Percentiles rank a stretch among this genome's conserved stretches.
These are phyloP conservation scores for Lunasporangiospora selenospora DNA, from an alignment of 192 early-diverging fungal species.

Conservation along the genomic window DNA sequence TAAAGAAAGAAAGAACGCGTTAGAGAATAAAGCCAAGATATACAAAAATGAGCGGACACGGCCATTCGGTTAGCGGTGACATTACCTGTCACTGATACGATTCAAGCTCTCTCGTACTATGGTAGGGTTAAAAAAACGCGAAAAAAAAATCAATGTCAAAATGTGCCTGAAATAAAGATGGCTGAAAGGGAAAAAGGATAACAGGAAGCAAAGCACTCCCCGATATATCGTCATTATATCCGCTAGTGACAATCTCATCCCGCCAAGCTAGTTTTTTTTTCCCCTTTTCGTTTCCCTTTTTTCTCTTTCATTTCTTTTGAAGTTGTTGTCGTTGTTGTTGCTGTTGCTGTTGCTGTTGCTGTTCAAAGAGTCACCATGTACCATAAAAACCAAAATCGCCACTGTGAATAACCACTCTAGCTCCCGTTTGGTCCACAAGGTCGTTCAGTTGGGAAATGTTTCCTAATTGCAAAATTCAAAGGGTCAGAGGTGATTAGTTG, in stretches of 20 bases:
- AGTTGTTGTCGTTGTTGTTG: too few relatives aligned
- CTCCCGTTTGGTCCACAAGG: conserved; percentile 60
- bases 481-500: too few relatives aligned
- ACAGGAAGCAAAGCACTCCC: too few relatives aligned
- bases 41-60: not conserved
- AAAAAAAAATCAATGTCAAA: not conserved
- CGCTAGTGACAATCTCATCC: too few relatives aligned
- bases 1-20: conserved; percentile 6
- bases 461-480: conserved; percentile 32
- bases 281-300: too few relatives aligned
- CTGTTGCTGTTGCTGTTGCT: too few relatives aligned
- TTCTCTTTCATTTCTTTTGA: too few relatives aligned
- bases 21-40: not conserved
- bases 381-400: conserved; percentile 72
- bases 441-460: conserved; percentile 63
- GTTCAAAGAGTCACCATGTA: conserved; percentile 8
- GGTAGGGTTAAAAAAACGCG: not conserved
- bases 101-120: conserved; percentile 56
- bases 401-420: conserved; percentile 61
- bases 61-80: too few relatives aligned
- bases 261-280: too few relatives aligned
- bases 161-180: too few relatives aligned
- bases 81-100: conserved; percentile 60
- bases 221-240: too few relatives aligned
- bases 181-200: too few relatives aligned